Base-by-base conservation (phyloP, 2,329 filamentous ascomycete species). In the Apiospora kogelbergensis region DNA sequence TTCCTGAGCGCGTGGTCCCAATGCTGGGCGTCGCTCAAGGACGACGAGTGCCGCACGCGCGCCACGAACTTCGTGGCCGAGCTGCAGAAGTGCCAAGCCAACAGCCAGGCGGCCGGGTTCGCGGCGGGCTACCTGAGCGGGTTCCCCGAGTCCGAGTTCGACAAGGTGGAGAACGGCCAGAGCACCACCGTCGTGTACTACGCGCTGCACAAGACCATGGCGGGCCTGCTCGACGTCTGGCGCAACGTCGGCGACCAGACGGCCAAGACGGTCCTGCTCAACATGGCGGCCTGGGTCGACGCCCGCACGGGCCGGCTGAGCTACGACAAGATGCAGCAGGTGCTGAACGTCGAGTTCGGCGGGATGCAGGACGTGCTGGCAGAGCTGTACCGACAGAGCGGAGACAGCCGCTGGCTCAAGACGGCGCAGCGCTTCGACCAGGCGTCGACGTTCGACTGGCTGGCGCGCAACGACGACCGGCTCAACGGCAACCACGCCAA, bases 101-200 rank as follows among this genome's bases (percentile, higher is more conserved):
- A 87, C 72, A 87, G 86, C 63, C 74, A 68, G 0, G 80, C 79
- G 2, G 83, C 76, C 6, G 82, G 82, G 0, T 87, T 84, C 68
- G 77, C 60, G 3, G 63, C 76, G 0, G 85, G 85, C 0, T 87
- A 87, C 68, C 76, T 87, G 0, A 84, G 82, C 3, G 85, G 84
- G 2, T 87, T 86, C 41, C 84, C 85, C 0, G 85, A 87, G 71
- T 84, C 83, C 0, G 85, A 87, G 17, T 83, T 87, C 57, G 74
- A 71, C 1, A 77, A 76, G 0, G 75, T 87, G 0, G 84, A 86
- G 68, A 74, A 75, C 0, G 76, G 84, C 0, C 84, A 78, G 66
- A 84, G 82, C 53, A 84, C 84, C 37, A 86, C 86, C 63, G 85
- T 87, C 0, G 84, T 84, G 0, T 87, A 86, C 75, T 87, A 87